Base-by-base conservation (phyloP, 495 filamentous ascomycete genomes). In the Neurospora sp. region DNA sequence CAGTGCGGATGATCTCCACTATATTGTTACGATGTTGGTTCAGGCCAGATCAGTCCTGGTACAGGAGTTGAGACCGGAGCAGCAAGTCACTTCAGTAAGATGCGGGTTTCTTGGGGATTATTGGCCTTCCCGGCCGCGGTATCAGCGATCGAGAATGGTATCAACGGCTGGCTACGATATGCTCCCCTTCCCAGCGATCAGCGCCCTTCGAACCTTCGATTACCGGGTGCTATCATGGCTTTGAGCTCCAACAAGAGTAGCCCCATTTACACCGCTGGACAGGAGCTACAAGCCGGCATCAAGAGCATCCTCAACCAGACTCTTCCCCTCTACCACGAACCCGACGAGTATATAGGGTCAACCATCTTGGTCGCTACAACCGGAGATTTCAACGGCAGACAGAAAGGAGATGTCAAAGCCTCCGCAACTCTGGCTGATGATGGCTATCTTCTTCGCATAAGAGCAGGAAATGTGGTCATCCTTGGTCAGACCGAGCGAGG, bases 401-500 rank as follows among this genome's bases (percentile, higher is more conserved):
- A 73, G 68, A 48, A 72, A 76, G 71, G 72, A 44, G 46, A 66
- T 16, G 44, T 77, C 1, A 42, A 69, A 69, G 72, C 80, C 14
- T 59, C 82, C 44, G 83, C 86, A 3, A 76, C 84, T 14, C 82
- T 92, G 6, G 83, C 83, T 35, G 84, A 87, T 74, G 91, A 92
- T 77, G 91, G 90, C 11, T 92, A 90, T 79, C 89, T 85, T 83
- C 83, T 93, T 27, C 84, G 77, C 73, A 84, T 79, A 27, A 76
- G 83, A 5, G 82, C 82, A 14, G 70, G 79, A 1, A 80, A 75
- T 0, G 85, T 91, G 41, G 80, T 84, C 40, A 92, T 93, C 59
- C 76, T 92, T 10, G 90, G 91, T 27, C 85, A 90, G 74, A 92
- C 90, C 76, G 88, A 90, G 74, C 87, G 89, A 11, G 90, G 90